Evolutionary conservation across 768 basidiomycete species (phyloP), one percentile per base, ranked within the genome.

Genomic region (Mycena vitilis): DNA sequence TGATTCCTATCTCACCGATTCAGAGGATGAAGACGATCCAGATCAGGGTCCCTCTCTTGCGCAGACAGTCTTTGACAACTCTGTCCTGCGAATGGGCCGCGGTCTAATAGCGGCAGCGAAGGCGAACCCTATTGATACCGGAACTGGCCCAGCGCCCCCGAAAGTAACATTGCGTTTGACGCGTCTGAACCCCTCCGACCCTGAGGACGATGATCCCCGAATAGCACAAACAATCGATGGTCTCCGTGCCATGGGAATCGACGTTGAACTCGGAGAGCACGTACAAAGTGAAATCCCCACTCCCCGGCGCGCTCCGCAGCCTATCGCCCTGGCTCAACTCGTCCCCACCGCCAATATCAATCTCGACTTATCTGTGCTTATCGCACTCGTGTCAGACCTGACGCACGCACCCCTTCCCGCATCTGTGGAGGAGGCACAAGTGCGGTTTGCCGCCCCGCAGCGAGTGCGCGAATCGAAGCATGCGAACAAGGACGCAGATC

Each of bases 321-420:
- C 71, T 23, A 57, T 69, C 15, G 45, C 75, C 4, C 30, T 74
- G 58, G 34, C 68, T 18, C 68, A 75, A 53, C 75, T 85, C 44
- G 63, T 75, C 12, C 92, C 91, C 1, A 92, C 91, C 0, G 72
- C 73, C 8, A 80, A 84, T 55, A 83, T 97, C 78, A 93, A 95
- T 71, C 85, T 96, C 40, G 95, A 97, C 75, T 83, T 97, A 13
- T 95, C 94, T 0, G 85, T 92, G 1, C 85, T 97, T 53, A 91
- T 97, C 61, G 95, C 95, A 0, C 84, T 96, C 36, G 85, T 93
- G 49, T 94, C 93, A 13, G 94, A 95, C 69, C 88, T 94, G 59
- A 91, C 92, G 0, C 95, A 96, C 77, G 83, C 89, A 0, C 82
- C 85, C 1, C 81, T 95, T 0, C 95, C 95, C 0, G 48, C 66